A percentile compares a stretch with the other conserved stretches of the same genome.
These are phyloP conservation scores for Didymella pomorum DNA, from an alignment of 2,329 filamentous ascomycete species.

Conservation along the genomic window DNA sequence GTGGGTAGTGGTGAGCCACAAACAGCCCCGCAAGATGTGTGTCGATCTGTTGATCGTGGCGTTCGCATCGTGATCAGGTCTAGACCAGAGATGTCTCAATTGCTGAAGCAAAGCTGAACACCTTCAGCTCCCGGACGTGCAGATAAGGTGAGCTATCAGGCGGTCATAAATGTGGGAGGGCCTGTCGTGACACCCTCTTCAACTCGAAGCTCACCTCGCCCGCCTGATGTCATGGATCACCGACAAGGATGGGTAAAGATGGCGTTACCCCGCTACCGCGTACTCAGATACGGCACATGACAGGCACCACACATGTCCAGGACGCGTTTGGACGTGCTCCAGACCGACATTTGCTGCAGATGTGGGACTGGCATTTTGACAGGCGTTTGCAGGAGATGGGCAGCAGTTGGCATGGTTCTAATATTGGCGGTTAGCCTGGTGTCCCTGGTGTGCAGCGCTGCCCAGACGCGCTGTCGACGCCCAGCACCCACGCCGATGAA, in stretches of 20 bases:
- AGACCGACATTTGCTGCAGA: constrained; percentile 1
- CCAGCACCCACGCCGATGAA: background rate
- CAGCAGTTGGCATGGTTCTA: background rate
- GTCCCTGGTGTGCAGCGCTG: constrained; percentile 5
- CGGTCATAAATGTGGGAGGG: constrained; percentile 1
- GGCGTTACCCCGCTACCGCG: constrained; percentile 13
- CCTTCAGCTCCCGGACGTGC: background rate
- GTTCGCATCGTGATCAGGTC: background rate
- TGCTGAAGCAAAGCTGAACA: background rate
- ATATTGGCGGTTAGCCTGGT: constrained; percentile 2
- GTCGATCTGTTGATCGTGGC: constrained; percentile 5
- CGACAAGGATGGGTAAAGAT: constrained; percentile 11
- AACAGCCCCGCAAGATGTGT: constrained; percentile 9
- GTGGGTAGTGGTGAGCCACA: constrained; percentile 10
- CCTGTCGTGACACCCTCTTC: background rate
- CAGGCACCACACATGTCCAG: background rate
- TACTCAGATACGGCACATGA: constrained; percentile 4
- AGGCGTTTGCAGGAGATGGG: constrained; percentile 10
- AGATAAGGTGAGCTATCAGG: background rate
- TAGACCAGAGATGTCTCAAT: background rate
- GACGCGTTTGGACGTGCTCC: background rate
- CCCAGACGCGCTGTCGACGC: background rate
- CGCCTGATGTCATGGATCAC: constrained; percentile 15
- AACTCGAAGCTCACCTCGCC: background rate
- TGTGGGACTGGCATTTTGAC: constrained; percentile 9